Evolutionary conservation across 2,329 filamentous ascomycete species (phyloP), one percentile per base, ranked within the genome.

Genomic region (Trichoderma pleuroti): DNA sequence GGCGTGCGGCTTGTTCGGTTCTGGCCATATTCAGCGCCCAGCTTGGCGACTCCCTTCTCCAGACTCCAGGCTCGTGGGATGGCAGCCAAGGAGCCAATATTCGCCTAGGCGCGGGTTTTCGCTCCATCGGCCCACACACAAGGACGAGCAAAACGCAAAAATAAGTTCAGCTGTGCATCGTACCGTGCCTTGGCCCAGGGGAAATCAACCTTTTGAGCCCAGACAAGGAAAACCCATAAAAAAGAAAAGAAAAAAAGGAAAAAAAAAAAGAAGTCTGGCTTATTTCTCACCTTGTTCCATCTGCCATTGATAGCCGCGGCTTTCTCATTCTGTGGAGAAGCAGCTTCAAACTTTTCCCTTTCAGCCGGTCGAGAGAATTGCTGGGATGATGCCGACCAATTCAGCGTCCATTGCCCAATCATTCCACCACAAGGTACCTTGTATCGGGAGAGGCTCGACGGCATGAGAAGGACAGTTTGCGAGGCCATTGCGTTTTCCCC

Each of bases 31-130:
- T 63, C 68, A 39, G 68, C 62, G 54, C 59, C 62, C 30, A 52
- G 32, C 34, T 52, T 60, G 18, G 39, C 62, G 62, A 71, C 62
- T 71, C 63, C 63, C 32, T 62, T 67, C 63, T 67, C 56, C 70
- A 68, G 46, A 70, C 69, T 70, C 61, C 61, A 66, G 62, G 52
- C 61, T 56, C 52, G 54, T 36, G 61, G 68, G 61, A 70, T 59
- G 28, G 56, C 30, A 61, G 32, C 34, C 52, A 59, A 57, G 61
- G 46, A 42, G 52, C 66, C 66, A 59, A 59, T 61, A 21, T 65
- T 54, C 42, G 28, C 30, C 39, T 52, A 54, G 12, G 61, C 9
- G 39, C 42, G 62, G 66, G 28, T 68, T 39, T 61, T 61, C 26
- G 66, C 56, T 46, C 28, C 57, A 10, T 42, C 30, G 66, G 57